Evolutionary conservation across 768 basidiomycete species (phyloP).

Genomic region (Calocybe gangraenosa): DNA sequence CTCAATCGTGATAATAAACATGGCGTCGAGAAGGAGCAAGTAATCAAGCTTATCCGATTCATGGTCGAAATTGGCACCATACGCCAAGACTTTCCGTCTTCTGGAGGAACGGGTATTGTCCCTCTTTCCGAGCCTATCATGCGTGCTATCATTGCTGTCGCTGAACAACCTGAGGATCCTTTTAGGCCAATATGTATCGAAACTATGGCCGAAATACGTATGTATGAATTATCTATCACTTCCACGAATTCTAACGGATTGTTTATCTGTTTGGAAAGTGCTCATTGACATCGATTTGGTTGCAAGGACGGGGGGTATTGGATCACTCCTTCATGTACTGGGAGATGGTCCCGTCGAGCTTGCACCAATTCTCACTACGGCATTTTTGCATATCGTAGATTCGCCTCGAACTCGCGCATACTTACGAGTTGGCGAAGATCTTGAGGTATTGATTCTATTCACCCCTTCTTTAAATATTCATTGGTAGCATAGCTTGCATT

Average conservation of each 20-base stretch:
- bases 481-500: constrained; percentile 61
- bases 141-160: constrained; percentile 87
- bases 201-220: constrained; percentile 87
- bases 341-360: constrained; percentile 90
- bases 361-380: constrained; percentile 69
- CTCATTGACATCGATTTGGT: constrained; percentile 85
- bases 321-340: constrained; percentile 79
- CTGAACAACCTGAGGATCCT: constrained; percentile 89
- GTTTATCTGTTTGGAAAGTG: constrained; percentile 41
- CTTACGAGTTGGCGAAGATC: constrained; percentile 76
- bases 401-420: constrained; percentile 77
- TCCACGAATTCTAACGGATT: background rate
- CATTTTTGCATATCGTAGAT: constrained; percentile 83
- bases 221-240: constrained; percentile 23
- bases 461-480: background rate
- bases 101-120: constrained; percentile 40
- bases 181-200: constrained; percentile 80
- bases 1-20: constrained; percentile 82
- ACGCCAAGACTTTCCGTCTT: constrained; percentile 39
- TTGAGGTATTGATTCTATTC: constrained; percentile 62
- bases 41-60: constrained; percentile 80
- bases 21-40: constrained; percentile 87
- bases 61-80: constrained; percentile 76
- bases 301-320: constrained; percentile 75
- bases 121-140: constrained; percentile 74